Evolutionary conservation across 1,139 yeast genomes (phyloP).

Genomic region (Protomyces lactucae-debilis): DNA sequence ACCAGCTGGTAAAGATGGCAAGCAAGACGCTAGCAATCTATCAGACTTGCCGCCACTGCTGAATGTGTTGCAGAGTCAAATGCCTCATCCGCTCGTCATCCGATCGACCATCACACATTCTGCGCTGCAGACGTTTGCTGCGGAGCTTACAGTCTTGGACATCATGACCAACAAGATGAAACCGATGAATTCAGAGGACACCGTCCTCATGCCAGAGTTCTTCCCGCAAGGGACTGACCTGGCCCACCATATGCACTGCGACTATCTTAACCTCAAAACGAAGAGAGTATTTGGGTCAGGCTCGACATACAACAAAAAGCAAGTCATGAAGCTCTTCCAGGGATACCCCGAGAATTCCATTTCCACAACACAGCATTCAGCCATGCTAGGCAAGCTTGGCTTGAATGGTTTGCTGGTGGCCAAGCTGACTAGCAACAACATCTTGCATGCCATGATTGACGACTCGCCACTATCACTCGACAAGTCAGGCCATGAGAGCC

Average conservation of each 20-base stretch:
- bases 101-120: not conserved
- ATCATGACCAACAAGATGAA: not conserved
- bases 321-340: no score
- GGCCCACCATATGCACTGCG: no score
- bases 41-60: not conserved
- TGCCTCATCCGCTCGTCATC: not conserved
- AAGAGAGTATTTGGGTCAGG: no score
- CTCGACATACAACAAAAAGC: no score
- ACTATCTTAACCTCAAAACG: no score
- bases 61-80: not conserved
- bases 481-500: not conserved
- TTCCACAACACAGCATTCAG: not conserved
- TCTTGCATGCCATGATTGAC: not conserved
- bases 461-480: no score
- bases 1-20: not conserved
- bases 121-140: not conserved
- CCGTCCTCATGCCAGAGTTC: not conserved
- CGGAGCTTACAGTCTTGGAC: not conserved
- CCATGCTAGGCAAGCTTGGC: not conserved
- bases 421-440: not conserved
- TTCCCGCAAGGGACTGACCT: not conserved
- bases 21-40: not conserved
- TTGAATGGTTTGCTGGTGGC: not conserved
- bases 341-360: no score
- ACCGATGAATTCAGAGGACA: not conserved